Percentiles rank a stretch among this genome's conserved stretches.
These are phyloP conservation scores for Mollisiaceae sp. DNA, from an alignment of 2,329 filamentous ascomycete species.

Conservation along the genomic window DNA sequence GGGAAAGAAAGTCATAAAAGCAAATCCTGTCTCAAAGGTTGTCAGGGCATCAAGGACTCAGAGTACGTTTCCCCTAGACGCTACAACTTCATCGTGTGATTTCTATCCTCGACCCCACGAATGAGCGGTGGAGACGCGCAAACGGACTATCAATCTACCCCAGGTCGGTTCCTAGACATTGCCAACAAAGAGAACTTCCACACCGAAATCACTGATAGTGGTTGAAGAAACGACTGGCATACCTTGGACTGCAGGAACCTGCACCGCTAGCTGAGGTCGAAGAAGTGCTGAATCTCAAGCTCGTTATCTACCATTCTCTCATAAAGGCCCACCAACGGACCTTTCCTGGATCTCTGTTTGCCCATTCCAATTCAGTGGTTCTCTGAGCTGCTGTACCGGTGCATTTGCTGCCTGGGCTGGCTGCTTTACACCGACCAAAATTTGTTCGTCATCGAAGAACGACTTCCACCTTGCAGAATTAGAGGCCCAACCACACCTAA, in stretches of 20 bases:
- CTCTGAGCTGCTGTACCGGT: conserved; percentile 31
- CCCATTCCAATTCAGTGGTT: conserved; percentile 32
- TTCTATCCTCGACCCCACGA: conserved; percentile 47
- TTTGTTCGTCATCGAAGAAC: conserved; percentile 33
- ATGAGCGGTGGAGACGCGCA: conserved; percentile 56
- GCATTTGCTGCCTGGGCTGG: conserved; percentile 21
- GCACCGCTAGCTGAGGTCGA: conserved; percentile 36
- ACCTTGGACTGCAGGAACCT: conserved; percentile 36
- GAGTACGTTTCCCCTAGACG: conserved; percentile 19
- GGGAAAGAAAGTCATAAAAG: conserved; percentile 26
- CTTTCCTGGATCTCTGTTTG: conserved; percentile 38
- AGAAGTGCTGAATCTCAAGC: conserved; percentile 31
- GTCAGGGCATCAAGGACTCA: conserved; percentile 24
- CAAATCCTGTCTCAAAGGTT: conserved; percentile 24
- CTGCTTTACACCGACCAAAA: conserved; percentile 26
- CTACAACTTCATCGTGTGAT: conserved; percentile 43
- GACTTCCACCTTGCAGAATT: conserved; percentile 36
- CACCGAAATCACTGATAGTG: conserved; percentile 46
- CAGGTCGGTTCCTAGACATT: conserved; percentile 53
- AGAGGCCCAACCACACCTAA: conserved; percentile 27
- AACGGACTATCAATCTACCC: conserved; percentile 48
- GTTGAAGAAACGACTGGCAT: conserved; percentile 34
- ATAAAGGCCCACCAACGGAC: conserved; percentile 33
- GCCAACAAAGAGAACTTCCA: conserved; percentile 52
- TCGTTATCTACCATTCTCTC: conserved; percentile 32